phyloP scores from a whole-genome alignment of 441 rosid species.

The Arabidopsis hybrid region DNA sequence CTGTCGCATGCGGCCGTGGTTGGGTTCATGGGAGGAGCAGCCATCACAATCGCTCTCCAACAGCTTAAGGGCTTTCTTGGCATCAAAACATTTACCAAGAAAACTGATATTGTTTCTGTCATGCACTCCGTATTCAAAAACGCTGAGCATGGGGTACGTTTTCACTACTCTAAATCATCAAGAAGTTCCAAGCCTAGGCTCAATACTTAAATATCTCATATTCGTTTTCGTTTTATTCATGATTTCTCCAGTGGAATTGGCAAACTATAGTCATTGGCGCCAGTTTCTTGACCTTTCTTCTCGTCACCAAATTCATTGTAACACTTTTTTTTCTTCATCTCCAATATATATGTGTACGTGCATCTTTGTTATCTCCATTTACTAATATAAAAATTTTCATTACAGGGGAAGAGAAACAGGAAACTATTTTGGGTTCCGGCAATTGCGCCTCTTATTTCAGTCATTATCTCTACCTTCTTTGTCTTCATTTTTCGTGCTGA shows the following conservation, averaged over 20 bases:
- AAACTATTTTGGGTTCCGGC: constrained; percentile 93
- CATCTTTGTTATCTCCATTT: constrained; percentile 12
- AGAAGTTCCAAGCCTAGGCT: background rate
- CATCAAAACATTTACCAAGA: constrained; percentile 70
- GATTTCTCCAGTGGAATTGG: constrained; percentile 92
- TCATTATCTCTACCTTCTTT: constrained; percentile 76
- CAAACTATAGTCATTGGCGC: constrained; percentile 80
- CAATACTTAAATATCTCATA: background rate
- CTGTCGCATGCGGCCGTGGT: constrained; percentile 97
- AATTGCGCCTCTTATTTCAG: constrained; percentile 86
- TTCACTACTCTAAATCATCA: background rate
- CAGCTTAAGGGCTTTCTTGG: constrained; percentile 97
- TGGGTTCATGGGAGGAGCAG: constrained; percentile 99
- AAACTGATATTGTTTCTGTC: constrained; percentile 77
- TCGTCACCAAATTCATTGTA: constrained; percentile 79
- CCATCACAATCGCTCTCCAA: constrained; percentile 90
- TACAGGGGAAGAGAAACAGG: constrained; percentile 85
- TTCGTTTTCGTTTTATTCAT: background rate
- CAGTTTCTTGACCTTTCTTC: constrained; percentile 75
- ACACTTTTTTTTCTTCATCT: background rate
- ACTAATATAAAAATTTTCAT: constrained; percentile 10
- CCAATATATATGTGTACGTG: background rate
- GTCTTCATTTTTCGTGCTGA: constrained; percentile 89
- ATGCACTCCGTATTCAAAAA: constrained; percentile 64
- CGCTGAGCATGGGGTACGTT: constrained; percentile 73